These are phyloP conservation scores for Phaffia tasmanica DNA, from an alignment of 768 basidiomycete species.

Conservation along the genomic window DNA sequence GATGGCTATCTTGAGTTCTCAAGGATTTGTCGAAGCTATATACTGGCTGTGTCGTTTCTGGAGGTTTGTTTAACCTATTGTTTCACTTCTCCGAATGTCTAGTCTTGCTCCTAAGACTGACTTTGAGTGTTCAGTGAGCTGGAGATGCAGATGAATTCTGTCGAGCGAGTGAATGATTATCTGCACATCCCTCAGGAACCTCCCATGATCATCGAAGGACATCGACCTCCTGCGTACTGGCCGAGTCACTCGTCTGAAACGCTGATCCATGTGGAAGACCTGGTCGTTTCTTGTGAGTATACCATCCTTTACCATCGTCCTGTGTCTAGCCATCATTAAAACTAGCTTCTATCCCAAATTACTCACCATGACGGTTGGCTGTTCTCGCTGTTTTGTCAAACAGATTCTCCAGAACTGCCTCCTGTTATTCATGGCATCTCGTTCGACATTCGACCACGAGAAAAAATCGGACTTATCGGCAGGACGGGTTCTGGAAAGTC, in stretches of 20 bases:
- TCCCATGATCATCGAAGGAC: slow-evolving; percentile 58
- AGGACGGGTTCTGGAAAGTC: slow-evolving; percentile 47
- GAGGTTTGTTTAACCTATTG: too few species aligned
- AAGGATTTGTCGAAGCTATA: slow-evolving; percentile 47
- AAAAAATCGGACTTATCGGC: slow-evolving; percentile 41
- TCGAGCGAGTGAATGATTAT: slow-evolving; percentile 72
- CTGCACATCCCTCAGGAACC: slow-evolving; percentile 53
- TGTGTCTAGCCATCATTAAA: too few species aligned
- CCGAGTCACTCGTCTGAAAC: slow-evolving; percentile 45
- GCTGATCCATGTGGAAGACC: slow-evolving; percentile 44
- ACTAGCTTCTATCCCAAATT: too few species aligned
- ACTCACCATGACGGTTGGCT: too few species aligned
- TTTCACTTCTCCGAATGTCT: too few species aligned
- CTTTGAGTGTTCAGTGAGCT: too few species aligned
- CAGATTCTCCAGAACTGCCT: slow-evolving; percentile 72
- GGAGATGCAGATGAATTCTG: slow-evolving; percentile 52
- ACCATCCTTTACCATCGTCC: too few species aligned
- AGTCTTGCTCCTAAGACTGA: too few species aligned
- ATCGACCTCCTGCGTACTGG: slow-evolving; percentile 82
- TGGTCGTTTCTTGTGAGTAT: slow-evolving; percentile 65
- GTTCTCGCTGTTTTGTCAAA: too few species aligned
- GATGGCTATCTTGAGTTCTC: slow-evolving; percentile 60
- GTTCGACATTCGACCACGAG: slow-evolving; percentile 55
- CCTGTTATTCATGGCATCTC: slow-evolving; percentile 63
- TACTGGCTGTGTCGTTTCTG: slow-evolving; percentile 35